phyloP scores from a whole-genome alignment of 2,329 filamentous ascomycete genomes.

The Colletotrichum spinosum region DNA sequence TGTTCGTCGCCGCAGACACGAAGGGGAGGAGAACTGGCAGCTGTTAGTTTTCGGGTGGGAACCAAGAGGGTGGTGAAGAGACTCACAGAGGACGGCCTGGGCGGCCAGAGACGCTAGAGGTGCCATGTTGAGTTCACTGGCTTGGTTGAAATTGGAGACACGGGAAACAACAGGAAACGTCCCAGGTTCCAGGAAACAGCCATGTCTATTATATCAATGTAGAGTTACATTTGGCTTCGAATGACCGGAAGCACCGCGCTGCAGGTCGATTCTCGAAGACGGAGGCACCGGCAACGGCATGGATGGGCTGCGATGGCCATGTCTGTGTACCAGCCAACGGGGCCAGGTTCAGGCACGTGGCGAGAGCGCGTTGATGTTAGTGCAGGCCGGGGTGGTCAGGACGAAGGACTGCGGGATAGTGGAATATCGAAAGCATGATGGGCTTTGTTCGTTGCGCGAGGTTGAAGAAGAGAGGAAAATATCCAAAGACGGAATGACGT shows the following conservation, averaged over 20 bases:
- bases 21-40: conserved; percentile 28
- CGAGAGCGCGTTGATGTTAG: not conserved
- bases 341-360: conserved; percentile 15
- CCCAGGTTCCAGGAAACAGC: not conserved
- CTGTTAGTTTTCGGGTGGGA: not conserved
- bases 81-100: conserved; percentile 31
- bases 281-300: not conserved
- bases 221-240: not conserved
- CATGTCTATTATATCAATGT: conserved; percentile 15
- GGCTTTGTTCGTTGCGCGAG: too few relatives aligned
- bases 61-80: not conserved
- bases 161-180: not conserved
- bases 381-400: not conserved
- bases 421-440: too few relatives aligned
- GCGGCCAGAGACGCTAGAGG: conserved; percentile 14
- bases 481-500: too few relatives aligned
- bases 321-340: conserved; percentile 9
- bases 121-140: conserved; percentile 9
- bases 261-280: conserved; percentile 3
- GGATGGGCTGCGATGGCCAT: not conserved
- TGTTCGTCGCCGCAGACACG: conserved; percentile 12
- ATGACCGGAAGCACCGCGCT: not conserved
- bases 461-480: too few relatives aligned
- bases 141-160: not conserved
- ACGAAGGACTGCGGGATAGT: not conserved